These are phyloP conservation scores for Trichosanthes truncata DNA, from an alignment of 306 rosid genomes.

Conservation along the genomic window DNA sequence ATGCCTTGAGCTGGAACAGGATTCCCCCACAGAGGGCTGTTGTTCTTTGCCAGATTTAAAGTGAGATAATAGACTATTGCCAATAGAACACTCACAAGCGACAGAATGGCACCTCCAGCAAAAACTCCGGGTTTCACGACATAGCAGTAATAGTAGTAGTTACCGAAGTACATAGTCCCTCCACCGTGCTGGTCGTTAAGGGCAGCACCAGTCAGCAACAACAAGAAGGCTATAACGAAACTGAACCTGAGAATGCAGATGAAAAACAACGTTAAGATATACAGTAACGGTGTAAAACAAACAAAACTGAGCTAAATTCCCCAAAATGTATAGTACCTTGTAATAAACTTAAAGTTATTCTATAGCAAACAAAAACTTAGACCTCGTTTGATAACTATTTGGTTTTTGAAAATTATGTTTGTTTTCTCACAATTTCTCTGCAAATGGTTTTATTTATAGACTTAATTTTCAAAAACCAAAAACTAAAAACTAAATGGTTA, in stretches of 20 bases:
- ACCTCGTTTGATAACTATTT: no score
- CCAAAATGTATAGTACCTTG: background rate
- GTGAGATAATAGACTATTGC: constrained; percentile 55
- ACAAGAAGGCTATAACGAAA: constrained; percentile 56
- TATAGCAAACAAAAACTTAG: background rate
- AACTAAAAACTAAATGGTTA: no score
- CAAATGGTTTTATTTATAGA: no score
- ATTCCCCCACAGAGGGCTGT: constrained; percentile 19
- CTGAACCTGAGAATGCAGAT: constrained; percentile 51
- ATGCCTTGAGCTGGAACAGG: constrained; percentile 30
- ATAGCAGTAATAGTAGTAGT: constrained; percentile 53
- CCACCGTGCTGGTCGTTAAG: constrained; percentile 56
- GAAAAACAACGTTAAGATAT: background rate
- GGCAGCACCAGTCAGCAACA: constrained; percentile 67
- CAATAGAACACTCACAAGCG: constrained; percentile 53
- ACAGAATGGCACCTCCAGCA: constrained; percentile 53
- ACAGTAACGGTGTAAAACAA: background rate
- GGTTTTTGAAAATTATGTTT: no score
- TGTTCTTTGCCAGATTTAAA: constrained; percentile 31
- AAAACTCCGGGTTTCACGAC: constrained; percentile 86
- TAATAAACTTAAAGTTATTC: background rate
- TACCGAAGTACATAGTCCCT: constrained; percentile 56
- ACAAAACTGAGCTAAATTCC: no score
- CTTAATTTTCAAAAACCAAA: no score
- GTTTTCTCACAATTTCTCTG: no score